These are phyloP conservation scores for Xerocomus amazonicus DNA, from an alignment of 1,284 basidiomycete species.

Conservation along the genomic window DNA sequence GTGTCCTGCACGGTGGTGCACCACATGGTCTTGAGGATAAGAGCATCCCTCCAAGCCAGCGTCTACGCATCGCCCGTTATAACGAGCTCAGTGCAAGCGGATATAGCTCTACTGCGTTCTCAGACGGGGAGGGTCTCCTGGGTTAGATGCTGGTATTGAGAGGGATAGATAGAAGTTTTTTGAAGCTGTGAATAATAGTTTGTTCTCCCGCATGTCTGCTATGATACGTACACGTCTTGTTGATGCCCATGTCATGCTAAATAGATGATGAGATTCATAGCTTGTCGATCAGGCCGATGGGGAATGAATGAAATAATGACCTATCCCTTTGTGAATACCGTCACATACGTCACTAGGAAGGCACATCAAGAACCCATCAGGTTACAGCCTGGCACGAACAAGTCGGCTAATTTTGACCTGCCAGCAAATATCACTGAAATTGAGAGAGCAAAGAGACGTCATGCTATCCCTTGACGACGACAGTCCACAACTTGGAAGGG, in stretches of 20 bases:
- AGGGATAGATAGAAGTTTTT: conserved; percentile 4
- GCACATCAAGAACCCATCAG: too few relatives aligned
- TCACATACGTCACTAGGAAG: background rate
- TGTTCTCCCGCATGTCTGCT: background rate
- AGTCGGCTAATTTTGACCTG: too few relatives aligned
- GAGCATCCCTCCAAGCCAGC: conserved; percentile 62
- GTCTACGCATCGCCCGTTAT: conserved; percentile 64
- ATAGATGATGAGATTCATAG: conserved; percentile 3
- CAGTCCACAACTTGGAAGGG: too few relatives aligned
- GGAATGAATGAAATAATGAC: too few relatives aligned
- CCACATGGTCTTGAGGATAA: conserved; percentile 60
- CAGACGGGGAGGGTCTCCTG: conserved; percentile 35
- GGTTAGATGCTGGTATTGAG: conserved; percentile 14
- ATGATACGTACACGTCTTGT: conserved; percentile 9
- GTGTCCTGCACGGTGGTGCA: conserved; percentile 76
- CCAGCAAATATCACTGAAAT: too few relatives aligned
- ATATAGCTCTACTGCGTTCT: conserved; percentile 33
- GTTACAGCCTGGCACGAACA: too few relatives aligned
- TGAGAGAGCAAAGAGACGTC: too few relatives aligned
- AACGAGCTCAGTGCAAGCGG: conserved; percentile 49
- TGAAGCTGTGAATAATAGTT: conserved; percentile 2
- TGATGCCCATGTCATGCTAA: conserved; percentile 12
- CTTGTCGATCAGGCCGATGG: background rate
- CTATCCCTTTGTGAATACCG: too few relatives aligned
- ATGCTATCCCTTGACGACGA: too few relatives aligned